Base-by-base conservation (phyloP, 2,329 filamentous ascomycete species). In the Rhinocladiella mackenziei region DNA sequence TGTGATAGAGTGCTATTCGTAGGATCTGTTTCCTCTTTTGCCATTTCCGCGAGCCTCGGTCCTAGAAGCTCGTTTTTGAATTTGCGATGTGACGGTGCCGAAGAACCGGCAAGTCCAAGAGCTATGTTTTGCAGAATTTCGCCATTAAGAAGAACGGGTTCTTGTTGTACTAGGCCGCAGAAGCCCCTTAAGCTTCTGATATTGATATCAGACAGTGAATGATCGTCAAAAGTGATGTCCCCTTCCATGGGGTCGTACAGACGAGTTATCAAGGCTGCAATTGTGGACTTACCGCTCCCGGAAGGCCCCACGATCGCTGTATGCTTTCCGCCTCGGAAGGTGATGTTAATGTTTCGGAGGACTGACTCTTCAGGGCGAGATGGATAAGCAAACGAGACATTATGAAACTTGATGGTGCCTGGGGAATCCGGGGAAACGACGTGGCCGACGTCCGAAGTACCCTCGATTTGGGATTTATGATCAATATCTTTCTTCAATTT, bases 401-500 rank as follows among this genome's bases (percentile, higher is more conserved):
- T 58, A n/a, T 50, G 53, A 14, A 68, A 56, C 39, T 65, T 60
- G 14, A 68, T 59, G 6, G 56, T 51, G 14, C 39, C 43, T 13
- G 29, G 22, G 4, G 43, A 26, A n/a, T 37, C 32, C 5, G 19
- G 25, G 7, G 22, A 15, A 11, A 43, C 19, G n/a, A 13, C 15
- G 10, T 31, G 9, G 23, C 35, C 37, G 5, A 26, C 23, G 28
- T 29, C 30, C 26, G 29, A 13, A 10, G 42, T 47, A 11, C 38
- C 44, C 41, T 77, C 70, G 36, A 78, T 77, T 22, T 62, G 58
- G 0, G 72, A 67, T 23, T 59, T 46, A 3, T 69, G 68, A 10
- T 80, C 70, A 36, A 84, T 80, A 32, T 81, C 79, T 23, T 71
- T 65, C 10, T 69, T 69, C 4, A 86, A 63, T 37, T 80, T 78